Evolutionary conservation across 495 filamentous ascomycete genomes (phyloP).

Genomic region (Trypethelium eluteriae): DNA sequence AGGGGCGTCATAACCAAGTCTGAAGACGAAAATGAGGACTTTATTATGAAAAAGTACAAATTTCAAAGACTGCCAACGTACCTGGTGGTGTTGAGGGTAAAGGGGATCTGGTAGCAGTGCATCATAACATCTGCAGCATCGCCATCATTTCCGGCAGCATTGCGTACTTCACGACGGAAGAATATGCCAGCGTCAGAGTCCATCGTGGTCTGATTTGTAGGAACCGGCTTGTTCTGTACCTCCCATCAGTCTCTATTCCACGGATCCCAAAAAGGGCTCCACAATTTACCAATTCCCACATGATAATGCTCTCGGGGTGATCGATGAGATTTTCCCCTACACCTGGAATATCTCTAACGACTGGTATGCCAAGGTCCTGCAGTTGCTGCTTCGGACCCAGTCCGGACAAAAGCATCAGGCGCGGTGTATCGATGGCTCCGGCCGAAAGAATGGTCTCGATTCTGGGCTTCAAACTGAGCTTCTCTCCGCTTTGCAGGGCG

Average conservation of each 20-base stretch:
- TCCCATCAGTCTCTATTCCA: not conserved
- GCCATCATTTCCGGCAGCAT: conserved; percentile 56
- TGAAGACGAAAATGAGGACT: conserved; percentile 14
- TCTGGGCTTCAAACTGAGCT: conserved; percentile 52
- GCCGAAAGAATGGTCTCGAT: conserved; percentile 70
- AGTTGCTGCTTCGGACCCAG: conserved; percentile 65
- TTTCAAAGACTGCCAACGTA: conserved; percentile 20
- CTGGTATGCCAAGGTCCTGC: conserved; percentile 53
- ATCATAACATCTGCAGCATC: conserved; percentile 76
- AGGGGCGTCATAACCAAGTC: conserved; percentile 68
- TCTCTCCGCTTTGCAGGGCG: conserved; percentile 55
- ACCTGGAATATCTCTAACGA: conserved; percentile 64
- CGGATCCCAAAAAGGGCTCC: not conserved
- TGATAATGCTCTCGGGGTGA: conserved; percentile 70
- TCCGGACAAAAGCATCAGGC: conserved; percentile 67
- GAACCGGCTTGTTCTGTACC: conserved; percentile 54
- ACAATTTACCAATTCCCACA: conserved; percentile 57
- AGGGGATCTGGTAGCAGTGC: conserved; percentile 87
- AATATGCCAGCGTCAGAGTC: conserved; percentile 81
- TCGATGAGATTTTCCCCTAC: conserved; percentile 75
- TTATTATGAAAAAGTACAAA: not conserved
- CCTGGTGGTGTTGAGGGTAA: conserved; percentile 46
- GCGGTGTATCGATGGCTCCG: conserved; percentile 69
- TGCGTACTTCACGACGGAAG: conserved; percentile 59
- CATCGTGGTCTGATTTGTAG: conserved; percentile 72